Conservation (phyloP, 2,329 filamentous ascomycete species). For the Paramyrothecium roridum region DNA sequence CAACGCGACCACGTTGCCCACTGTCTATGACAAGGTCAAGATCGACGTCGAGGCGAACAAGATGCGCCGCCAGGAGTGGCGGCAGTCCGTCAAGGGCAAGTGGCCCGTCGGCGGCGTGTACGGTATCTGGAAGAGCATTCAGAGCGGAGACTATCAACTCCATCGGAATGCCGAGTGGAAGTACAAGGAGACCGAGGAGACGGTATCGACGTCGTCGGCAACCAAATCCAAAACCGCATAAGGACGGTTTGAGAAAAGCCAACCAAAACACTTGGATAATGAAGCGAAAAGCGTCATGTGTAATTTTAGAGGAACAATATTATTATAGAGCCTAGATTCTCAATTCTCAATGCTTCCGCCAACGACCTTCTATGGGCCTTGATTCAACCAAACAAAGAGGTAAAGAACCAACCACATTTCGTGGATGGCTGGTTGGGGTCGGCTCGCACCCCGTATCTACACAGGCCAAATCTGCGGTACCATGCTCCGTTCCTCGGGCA, state of each 20-base stretch:
- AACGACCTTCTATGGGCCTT: not conserved
- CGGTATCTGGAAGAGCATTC: conserved; percentile 57
- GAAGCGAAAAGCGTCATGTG: not conserved
- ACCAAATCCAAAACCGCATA: too few relatives aligned
- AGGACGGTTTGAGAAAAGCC: too few relatives aligned
- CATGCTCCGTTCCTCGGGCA: too few relatives aligned
- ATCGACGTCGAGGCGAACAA: conserved; percentile 47
- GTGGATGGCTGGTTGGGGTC: not conserved
- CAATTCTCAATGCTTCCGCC: not conserved
- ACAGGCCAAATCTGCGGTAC: not conserved
- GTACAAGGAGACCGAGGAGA: conserved; percentile 32
- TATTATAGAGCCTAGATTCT: not conserved
- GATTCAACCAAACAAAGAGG: not conserved
- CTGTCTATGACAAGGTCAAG: conserved; percentile 68
- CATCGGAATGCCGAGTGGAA: conserved; percentile 53
- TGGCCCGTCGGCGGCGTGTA: conserved; percentile 58
- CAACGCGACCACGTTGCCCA: conserved; percentile 58
- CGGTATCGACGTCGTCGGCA: too few relatives aligned
- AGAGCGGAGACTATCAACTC: conserved; percentile 52
- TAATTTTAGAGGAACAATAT: not conserved
- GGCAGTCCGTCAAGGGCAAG: conserved; percentile 40
- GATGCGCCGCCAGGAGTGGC: conserved; percentile 31
- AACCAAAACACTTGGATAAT: too few relatives aligned
- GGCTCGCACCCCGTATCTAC: not conserved
- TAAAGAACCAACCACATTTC: not conserved